Percentiles rank a stretch among this genome's conserved stretches.
Evolutionary conservation across 176 grass and related monocot genomes (phyloP).

Genomic region (Areca catechu): DNA sequence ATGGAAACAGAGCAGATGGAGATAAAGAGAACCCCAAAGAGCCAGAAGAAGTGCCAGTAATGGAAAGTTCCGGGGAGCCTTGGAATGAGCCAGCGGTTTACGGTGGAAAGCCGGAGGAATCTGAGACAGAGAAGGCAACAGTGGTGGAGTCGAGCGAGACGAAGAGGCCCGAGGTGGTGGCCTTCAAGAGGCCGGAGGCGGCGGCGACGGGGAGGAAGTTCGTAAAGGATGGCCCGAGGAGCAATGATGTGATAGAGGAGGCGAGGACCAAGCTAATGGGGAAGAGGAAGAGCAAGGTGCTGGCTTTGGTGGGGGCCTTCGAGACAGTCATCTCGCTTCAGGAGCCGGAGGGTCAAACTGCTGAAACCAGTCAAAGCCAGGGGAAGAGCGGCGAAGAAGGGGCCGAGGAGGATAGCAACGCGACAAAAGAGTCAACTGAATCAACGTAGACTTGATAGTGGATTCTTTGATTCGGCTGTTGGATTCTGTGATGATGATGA

Average conservation of each 20-base stretch:
- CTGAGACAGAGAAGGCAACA: slow-evolving; percentile 21
- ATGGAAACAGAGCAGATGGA: not conserved
- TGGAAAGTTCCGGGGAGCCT: not conserved
- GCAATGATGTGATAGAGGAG: slow-evolving; percentile 59
- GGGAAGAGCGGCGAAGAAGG: too few relatives aligned
- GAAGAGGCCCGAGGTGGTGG: too few relatives aligned
- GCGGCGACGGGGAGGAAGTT: slow-evolving; percentile 18
- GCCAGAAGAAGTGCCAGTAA: not conserved
- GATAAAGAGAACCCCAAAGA: not conserved
- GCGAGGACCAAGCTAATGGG: slow-evolving; percentile 59
- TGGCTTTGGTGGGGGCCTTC: slow-evolving; percentile 73
- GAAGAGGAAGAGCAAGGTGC: slow-evolving; percentile 75
- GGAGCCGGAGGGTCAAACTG: slow-evolving; percentile 8
- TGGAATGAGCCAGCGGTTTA: not conserved
- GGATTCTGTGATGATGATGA: too few relatives aligned
- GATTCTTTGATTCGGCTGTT: too few relatives aligned
- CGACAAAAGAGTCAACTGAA: too few relatives aligned
- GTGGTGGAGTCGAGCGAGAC: slow-evolving; percentile 7
- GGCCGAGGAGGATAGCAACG: too few relatives aligned
- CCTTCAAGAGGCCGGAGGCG: not conserved
- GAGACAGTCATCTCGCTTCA: slow-evolving; percentile 54
- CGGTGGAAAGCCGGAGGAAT: not conserved
- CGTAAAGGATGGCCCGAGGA: slow-evolving; percentile 30
- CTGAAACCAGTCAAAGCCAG: too few relatives aligned
- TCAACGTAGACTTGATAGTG: too few relatives aligned